phyloP scores from a whole-genome alignment of 2,329 filamentous ascomycete genomes.

The Hypoxylon sp. region DNA sequence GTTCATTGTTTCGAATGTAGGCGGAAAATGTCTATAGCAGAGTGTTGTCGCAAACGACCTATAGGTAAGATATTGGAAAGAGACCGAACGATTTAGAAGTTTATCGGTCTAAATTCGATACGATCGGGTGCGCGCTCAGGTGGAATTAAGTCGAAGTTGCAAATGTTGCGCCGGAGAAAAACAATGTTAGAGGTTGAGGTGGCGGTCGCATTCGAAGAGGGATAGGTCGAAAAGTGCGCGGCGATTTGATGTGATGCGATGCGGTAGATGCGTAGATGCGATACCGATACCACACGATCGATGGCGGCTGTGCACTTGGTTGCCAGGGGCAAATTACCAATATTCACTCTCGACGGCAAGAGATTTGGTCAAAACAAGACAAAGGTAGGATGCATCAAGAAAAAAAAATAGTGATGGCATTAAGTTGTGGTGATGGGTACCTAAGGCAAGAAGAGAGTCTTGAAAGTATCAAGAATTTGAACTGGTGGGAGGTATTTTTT shows the following conservation, averaged over 20 bases:
- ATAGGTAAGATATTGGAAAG: constrained; percentile 15
- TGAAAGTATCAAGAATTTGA: constrained; percentile 1
- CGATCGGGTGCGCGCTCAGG: constrained; percentile 20
- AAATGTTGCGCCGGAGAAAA: constrained; percentile 15
- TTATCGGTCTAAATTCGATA: constrained; percentile 16
- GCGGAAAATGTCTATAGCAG: constrained; percentile 12
- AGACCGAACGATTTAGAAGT: constrained; percentile 9
- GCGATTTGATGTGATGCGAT: constrained; percentile 23
- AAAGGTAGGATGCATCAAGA: constrained; percentile 1
- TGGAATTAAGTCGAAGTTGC: constrained; percentile 9
- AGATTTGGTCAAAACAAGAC: constrained; percentile 9
- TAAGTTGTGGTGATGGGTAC: constrained; percentile 15
- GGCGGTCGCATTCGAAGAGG: constrained; percentile 20
- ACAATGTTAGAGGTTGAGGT: constrained; percentile 17
- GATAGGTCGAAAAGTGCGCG: constrained; percentile 16
- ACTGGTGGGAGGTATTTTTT: constrained; percentile 6
- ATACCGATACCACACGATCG: constrained; percentile 20
- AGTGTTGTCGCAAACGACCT: constrained; percentile 30
- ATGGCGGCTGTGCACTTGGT: constrained; percentile 4
- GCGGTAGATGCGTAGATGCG: constrained; percentile 28
- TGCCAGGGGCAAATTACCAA: constrained; percentile 7
- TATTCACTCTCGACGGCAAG: constrained; percentile 8
- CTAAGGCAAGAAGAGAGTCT: constrained; percentile 2
- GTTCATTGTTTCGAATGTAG: constrained; percentile 43
- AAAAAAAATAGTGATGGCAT: constrained; percentile 13